Percentiles rank a stretch among this genome's conserved stretches.
Evolutionary conservation across 2,329 filamentous ascomycete species (phyloP).

Genomic region (Pseudocercospora fijiensis): DNA sequence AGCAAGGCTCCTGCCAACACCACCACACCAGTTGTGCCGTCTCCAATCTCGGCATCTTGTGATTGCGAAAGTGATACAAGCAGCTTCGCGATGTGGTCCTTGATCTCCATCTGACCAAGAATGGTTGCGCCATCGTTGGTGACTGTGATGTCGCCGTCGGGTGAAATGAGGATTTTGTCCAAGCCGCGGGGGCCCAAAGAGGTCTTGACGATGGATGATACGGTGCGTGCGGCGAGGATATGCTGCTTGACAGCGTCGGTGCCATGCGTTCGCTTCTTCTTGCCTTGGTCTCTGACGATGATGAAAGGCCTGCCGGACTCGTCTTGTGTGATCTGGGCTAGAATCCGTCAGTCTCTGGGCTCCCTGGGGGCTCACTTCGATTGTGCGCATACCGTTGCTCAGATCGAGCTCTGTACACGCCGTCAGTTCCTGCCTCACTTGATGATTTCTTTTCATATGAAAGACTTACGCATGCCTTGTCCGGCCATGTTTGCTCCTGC

Average conservation of each 20-base stretch:
- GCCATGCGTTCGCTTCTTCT: conserved; percentile 94
- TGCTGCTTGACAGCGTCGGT: conserved; percentile 98
- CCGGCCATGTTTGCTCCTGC: conserved; percentile 51
- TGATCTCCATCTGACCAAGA: conserved; percentile 94
- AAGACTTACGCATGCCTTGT: conserved; percentile 59
- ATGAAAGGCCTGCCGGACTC: conserved; percentile 97
- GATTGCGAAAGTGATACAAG: conserved; percentile 97
- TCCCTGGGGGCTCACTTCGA: conserved; percentile 3
- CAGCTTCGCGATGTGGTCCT: conserved; percentile 96
- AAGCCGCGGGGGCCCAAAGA: conserved; percentile 93
- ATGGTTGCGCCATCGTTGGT: conserved; percentile 99
- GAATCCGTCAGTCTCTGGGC: conserved; percentile 23
- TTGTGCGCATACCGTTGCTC: conserved; percentile 66
- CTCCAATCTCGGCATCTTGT: conserved; percentile 97
- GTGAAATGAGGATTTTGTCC: conserved; percentile 98
- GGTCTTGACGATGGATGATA: conserved; percentile 95
- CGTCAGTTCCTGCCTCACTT: conserved; percentile 19
- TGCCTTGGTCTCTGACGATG: conserved; percentile 95
- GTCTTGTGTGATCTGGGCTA: conserved; percentile 84
- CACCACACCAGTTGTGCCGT: conserved; percentile 96
- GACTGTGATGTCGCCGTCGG: conserved; percentile 97
- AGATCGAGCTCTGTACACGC: conserved; percentile 69
- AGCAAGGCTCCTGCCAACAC: conserved; percentile 91
- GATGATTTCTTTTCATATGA: conserved; percentile 34
- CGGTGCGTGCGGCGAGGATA: conserved; percentile 92